Conservation (phyloP, 768 basidiomycete genomes). For the Lentinus brumalis region DNA sequence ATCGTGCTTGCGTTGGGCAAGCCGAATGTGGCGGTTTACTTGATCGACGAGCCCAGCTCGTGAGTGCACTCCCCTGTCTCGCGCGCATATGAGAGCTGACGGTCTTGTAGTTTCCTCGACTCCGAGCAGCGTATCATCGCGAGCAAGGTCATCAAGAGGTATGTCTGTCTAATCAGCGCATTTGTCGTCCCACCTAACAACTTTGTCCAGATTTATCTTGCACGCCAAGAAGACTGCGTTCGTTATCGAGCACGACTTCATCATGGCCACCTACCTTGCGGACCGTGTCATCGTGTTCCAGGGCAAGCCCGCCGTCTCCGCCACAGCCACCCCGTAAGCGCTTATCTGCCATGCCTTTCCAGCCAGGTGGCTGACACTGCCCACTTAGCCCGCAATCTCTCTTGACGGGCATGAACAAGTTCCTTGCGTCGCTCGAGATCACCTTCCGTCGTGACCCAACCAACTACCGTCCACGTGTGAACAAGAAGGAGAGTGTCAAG, state of each 20-base stretch:
- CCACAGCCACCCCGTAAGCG: slow-evolving; percentile 88
- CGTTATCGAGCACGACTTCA: slow-evolving; percentile 99
- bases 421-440: slow-evolving; percentile 93
- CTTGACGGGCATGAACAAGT: slow-evolving; percentile 96
- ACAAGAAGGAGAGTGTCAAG: slow-evolving; percentile 83
- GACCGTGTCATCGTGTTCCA: slow-evolving; percentile 96
- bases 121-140: slow-evolving; percentile 99
- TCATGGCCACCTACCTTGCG: slow-evolving; percentile 99
- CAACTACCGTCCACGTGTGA: slow-evolving; percentile 87
- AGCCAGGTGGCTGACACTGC: background rate
- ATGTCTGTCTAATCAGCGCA: background rate
- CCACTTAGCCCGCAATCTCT: slow-evolving; percentile 82
- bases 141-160: slow-evolving; percentile 97
- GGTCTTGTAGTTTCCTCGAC: slow-evolving; percentile 78
- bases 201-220: slow-evolving; percentile 73
- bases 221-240: slow-evolving; percentile 98
- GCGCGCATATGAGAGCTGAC: background rate
- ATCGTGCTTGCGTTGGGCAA: slow-evolving; percentile 93
- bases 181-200: background rate
- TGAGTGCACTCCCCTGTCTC: slow-evolving; percentile 33
- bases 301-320: slow-evolving; percentile 81
- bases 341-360: background rate
- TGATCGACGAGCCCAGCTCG: slow-evolving; percentile 93
- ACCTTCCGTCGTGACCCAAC: slow-evolving; percentile 98
- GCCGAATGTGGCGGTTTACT: slow-evolving; percentile 83